Evolutionary conservation across 805 yeast species (phyloP), one percentile per base, ranked within the genome.

Genomic region (Candida dajiaensis): DNA sequence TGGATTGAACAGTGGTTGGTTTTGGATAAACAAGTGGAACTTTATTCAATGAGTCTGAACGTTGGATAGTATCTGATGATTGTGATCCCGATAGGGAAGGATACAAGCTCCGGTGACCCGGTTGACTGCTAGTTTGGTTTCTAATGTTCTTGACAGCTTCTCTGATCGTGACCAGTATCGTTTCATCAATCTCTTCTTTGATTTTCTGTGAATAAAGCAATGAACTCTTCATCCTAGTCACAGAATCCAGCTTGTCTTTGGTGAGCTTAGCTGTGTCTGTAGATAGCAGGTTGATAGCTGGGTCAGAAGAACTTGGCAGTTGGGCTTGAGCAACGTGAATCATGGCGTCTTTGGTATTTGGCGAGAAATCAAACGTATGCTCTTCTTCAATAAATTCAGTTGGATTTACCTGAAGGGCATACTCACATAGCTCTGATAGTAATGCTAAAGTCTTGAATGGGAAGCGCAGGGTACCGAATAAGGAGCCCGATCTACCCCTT

Each of bases 181-280:
- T 67, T 19, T 66, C 73, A 58, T 89, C 94, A 4, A 89, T 85
- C 63, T 90, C 96, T 44, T 74, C 77, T 44, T 87, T 85, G 42
- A 89, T 80, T 55, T 80, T 83, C 52, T 84, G 84, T 19, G 86
- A 81, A 61, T 84, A 89, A 46, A 83, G 79, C 49, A 87, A 70
- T 2, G 88, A 78, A 50, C 89, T 85, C 13, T 87, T 82, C 45
- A 86, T 71, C 57, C 97, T 70, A 16, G 79, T 69, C 18, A 89
- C 73, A 0, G 86, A 74, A 44, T 83, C 88, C 3, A 87, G 73
- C 62, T 90, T 90, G 16, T 76, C 78, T 42, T 71, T 71, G 1
- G 83, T 80, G 21, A 84, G 56, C 0, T 59, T 60, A 50, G 80
- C 77, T 0, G 96, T 85, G 56, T 89, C 96, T 16, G 72, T 78